These are phyloP conservation scores for Meyerozyma elateridarum DNA, from an alignment of 1,139 yeast species.

Conservation along the genomic window DNA sequence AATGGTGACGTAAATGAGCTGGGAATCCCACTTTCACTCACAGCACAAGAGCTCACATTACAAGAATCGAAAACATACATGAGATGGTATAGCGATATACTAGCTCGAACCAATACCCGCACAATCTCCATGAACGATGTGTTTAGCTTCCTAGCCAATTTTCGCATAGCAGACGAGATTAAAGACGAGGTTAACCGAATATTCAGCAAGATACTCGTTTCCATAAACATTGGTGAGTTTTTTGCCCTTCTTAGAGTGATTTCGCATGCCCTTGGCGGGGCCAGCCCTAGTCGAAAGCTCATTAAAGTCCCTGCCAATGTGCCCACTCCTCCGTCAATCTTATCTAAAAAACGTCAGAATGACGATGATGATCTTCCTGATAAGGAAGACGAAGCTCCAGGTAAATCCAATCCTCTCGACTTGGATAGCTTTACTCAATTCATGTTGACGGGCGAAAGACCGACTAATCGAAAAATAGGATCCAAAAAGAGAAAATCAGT, in stretches of 20 bases:
- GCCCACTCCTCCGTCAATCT: slow-evolving; percentile 65
- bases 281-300: slow-evolving; percentile 46
- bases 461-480: slow-evolving; percentile 31
- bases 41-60: slow-evolving; percentile 55
- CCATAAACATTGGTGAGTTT: slow-evolving; percentile 69
- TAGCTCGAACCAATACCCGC: slow-evolving; percentile 52
- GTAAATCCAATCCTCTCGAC: slow-evolving; percentile 40
- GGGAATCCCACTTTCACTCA: slow-evolving; percentile 55
- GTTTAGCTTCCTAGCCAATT: slow-evolving; percentile 58
- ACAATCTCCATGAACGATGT: slow-evolving; percentile 60
- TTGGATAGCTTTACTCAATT: slow-evolving; percentile 72
- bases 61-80: slow-evolving; percentile 69
- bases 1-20: slow-evolving; percentile 4
- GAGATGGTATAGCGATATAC: slow-evolving; percentile 72
- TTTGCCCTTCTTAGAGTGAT: slow-evolving; percentile 66
- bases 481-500: slow-evolving; percentile 52
- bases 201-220: slow-evolving; percentile 44
- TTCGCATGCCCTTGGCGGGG: slow-evolving; percentile 49
- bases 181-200: slow-evolving; percentile 45
- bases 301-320: slow-evolving; percentile 51
- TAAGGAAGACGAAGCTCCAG: slow-evolving; percentile 13
- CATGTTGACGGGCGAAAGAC: slow-evolving; percentile 67
- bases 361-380: slow-evolving; percentile 41
- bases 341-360: slow-evolving; percentile 49
- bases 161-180: slow-evolving; percentile 41